These are phyloP conservation scores for Albugo laibachii DNA, from an alignment of 352 stramenopile species.

Conservation along the genomic window DNA sequence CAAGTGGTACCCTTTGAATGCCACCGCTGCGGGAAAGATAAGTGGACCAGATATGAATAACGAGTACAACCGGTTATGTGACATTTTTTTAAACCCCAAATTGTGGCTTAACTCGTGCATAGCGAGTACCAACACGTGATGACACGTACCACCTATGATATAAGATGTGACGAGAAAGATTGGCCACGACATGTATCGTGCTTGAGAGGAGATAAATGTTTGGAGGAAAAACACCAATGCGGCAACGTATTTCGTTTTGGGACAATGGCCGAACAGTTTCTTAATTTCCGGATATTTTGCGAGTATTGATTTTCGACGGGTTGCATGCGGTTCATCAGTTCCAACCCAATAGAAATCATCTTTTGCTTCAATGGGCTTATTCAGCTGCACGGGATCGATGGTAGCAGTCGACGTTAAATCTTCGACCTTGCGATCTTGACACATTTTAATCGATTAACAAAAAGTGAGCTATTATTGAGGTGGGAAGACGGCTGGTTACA, in stretches of 20 bases:
- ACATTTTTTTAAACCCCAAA: slow-evolving; percentile 82
- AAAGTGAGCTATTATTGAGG: too few relatives aligned
- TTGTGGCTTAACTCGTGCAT: slow-evolving; percentile 96
- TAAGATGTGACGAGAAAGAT: slow-evolving; percentile 49
- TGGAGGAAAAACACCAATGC: slow-evolving; percentile 53
- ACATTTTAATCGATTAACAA: slow-evolving; percentile 4
- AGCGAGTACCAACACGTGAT: slow-evolving; percentile 88
- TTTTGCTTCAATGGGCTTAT: slow-evolving; percentile 16
- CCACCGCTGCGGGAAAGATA: slow-evolving; percentile 77
- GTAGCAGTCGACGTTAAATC: slow-evolving; percentile 14
- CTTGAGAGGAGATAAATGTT: slow-evolving; percentile 48
- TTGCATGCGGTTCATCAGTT: slow-evolving; percentile 75
- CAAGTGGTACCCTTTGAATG: slow-evolving; percentile 95
- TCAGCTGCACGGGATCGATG: slow-evolving; percentile 16
- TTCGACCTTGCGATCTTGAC: slow-evolving; percentile 13
- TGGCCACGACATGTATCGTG: slow-evolving; percentile 45
- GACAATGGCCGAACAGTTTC: slow-evolving; percentile 71
- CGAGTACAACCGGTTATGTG: slow-evolving; percentile 79
- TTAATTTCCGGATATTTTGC: slow-evolving; percentile 82
- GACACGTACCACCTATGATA: slow-evolving; percentile 79
- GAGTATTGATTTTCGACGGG: slow-evolving; percentile 61
- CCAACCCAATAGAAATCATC: slow-evolving; percentile 69
- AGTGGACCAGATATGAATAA: slow-evolving; percentile 90
- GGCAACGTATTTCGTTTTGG: slow-evolving; percentile 79
- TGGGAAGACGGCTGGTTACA: not conserved